Base-by-base conservation (phyloP, 2,329 filamentous ascomycete genomes). In the Conoideocrella luteorostrata region DNA sequence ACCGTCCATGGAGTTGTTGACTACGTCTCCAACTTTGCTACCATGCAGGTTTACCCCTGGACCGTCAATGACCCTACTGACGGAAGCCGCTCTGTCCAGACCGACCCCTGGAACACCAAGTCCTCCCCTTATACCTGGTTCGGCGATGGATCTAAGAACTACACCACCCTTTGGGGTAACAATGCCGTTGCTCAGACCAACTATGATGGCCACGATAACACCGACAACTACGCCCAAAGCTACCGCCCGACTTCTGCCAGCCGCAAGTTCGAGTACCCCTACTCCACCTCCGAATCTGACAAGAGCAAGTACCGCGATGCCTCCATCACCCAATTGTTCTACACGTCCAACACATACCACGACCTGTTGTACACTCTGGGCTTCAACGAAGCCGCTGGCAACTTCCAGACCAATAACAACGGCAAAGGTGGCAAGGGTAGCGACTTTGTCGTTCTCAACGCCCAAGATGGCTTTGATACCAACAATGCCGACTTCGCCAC, bases 401-500 rank as follows among this genome's bases (percentile, higher is more conserved):
- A 82, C 60, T 82, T 81, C 57, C 69, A 81, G 59, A 53, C 60
- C 41, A 73, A 77, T 63, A 80, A 80, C 64, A 69, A 74, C 47
- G 71, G 68, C 35, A 57, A 64, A 32, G 77, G 77, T 4, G 78
- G 78, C 15, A 34, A 49, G 4, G 75, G 68, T 11, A 63, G 62
- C 40, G 78, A 81, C 50, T 68, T 67, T 35, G 72, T 77, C 29
- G 76, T 76, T 45, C 63, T 79, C 30, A 77, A 77, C 48, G 60
- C 75, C 0, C 78, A 82, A 51, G 77, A 81, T 45, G 75, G 74
- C 23, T 65, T 65, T 0, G 70, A 66, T 13, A 67, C 61, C 2
- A 75, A 81, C 63, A 80, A 80, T 47, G 77, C 77, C 45, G 71
- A 77, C 60, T 80, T 80, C 48, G 67, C 69, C 5, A 76, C 76